Base-by-base conservation (phyloP, 129 eudicot species). In the Deinandra increscens region DNA sequence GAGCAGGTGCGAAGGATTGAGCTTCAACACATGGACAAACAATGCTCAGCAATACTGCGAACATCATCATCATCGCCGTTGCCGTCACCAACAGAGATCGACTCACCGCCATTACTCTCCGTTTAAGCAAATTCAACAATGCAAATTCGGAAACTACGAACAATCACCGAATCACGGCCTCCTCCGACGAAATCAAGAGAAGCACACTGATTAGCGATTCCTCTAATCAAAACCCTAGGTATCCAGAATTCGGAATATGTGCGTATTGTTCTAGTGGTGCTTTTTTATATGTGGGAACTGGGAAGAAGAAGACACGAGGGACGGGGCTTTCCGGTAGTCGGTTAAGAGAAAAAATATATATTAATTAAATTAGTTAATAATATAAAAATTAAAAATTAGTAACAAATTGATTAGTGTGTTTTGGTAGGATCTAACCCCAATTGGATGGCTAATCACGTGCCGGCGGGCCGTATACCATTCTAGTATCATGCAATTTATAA, bases 11-110 rank as follows among this genome's bases (percentile, higher is more conserved):
- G 22, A 39, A 0, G 5, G 72, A 73, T 39, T 78, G 86, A 10
- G 84, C 85, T 20, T 51, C 70, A 48, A 81, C 85, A 26, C 22
- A 23, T 9, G 84, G 82, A 62, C 69, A 41, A 36, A 77, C 79
- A 59, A 77, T 61, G 61, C 74, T 64, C 9, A 78, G 42, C 45
- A 59, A 48, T 5, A 75, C n/a, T 44, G 66, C 70, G 12, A 86
- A 67, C 48, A 80, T 51, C 55, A 66, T 19, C 48, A 80, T 51
- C 55, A 66, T 19, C 29, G 74, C 37, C 62, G 70, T 29, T 31
- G 56, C 69, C 9, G 78, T 53, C 61, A 64, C 74, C 17, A 44
- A 18, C 53, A 51, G 50, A 49, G 42, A 56, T 64, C 75, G 72
- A 59, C 42, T 39, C 70, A 26, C 50, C 56, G 65, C 74, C 84